Evolutionary conservation across 2,329 filamentous ascomycete species (phyloP).

Genomic region (Penicillium sp.): DNA sequence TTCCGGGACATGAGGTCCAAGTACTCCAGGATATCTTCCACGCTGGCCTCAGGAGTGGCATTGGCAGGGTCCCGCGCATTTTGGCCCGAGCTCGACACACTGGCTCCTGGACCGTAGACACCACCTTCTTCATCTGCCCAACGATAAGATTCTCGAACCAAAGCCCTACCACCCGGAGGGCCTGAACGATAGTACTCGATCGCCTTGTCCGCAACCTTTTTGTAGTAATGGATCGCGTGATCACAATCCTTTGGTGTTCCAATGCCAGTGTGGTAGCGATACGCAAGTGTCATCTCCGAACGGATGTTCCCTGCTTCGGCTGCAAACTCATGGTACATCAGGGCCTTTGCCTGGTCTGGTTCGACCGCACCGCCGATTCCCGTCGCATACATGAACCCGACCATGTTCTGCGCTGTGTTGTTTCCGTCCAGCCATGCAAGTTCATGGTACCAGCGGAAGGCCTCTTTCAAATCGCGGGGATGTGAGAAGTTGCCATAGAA

Average conservation of each 20-base stretch:
- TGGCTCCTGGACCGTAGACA: slow-evolving; percentile 93
- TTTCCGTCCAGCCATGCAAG: slow-evolving; percentile 79
- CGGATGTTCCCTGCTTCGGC: slow-evolving; percentile 77
- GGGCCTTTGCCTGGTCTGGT: slow-evolving; percentile 83
- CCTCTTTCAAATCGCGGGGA: slow-evolving; percentile 74
- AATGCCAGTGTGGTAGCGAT: slow-evolving; percentile 80
- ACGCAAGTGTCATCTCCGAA: slow-evolving; percentile 91
- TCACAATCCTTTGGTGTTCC: slow-evolving; percentile 85
- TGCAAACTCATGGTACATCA: slow-evolving; percentile 93
- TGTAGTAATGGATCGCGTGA: slow-evolving; percentile 82
- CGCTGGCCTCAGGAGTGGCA: slow-evolving; percentile 78
- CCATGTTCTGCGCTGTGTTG: slow-evolving; percentile 90
- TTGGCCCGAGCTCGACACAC: slow-evolving; percentile 78
- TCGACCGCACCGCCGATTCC: slow-evolving; percentile 79
- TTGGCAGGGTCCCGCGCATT: slow-evolving; percentile 75
- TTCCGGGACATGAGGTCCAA: slow-evolving; percentile 87
- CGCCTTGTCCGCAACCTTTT: slow-evolving; percentile 87
- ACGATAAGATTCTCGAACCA: slow-evolving; percentile 75
- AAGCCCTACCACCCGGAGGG: slow-evolving; percentile 79
- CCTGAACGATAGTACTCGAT: slow-evolving; percentile 85
- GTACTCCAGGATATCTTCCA: slow-evolving; percentile 94
- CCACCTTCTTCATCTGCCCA: slow-evolving; percentile 89
- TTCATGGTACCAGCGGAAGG: slow-evolving; percentile 77
- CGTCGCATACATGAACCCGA: slow-evolving; percentile 93
- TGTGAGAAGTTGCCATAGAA: slow-evolving; percentile 94